phyloP scores from a whole-genome alignment of 768 basidiomycete genomes.

The Plicaturopsis crispa region DNA sequence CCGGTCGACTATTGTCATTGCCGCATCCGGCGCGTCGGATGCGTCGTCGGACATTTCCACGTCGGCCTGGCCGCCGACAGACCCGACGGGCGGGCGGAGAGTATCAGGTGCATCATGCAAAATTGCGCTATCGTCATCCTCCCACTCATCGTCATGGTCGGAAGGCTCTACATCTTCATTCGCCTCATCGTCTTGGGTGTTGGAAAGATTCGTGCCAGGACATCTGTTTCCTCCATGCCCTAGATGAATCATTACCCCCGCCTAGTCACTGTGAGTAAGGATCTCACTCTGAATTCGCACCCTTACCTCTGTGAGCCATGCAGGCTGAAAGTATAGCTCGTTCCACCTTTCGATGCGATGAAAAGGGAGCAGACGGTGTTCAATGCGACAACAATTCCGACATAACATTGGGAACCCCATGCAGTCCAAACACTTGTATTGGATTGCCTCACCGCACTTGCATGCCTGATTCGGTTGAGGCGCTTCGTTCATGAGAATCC shows the following conservation, averaged over 20 bases:
- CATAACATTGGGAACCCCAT: background rate
- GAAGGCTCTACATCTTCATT: background rate
- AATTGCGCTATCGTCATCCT: background rate
- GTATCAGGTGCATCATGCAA: background rate
- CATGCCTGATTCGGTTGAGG: too few relatives aligned
- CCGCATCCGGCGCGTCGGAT: too few relatives aligned
- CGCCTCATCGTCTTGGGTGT: background rate
- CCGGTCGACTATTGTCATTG: background rate
- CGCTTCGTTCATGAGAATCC: too few relatives aligned
- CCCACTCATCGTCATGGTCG: too few relatives aligned
- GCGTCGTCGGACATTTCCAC: too few relatives aligned
- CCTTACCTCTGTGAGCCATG: too few relatives aligned
- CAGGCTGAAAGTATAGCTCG: background rate
- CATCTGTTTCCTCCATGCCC: conserved; percentile 3
- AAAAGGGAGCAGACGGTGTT: conserved; percentile 1
- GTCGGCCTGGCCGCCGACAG: too few relatives aligned
- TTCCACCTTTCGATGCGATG: conserved; percentile 6
- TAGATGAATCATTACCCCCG: conserved; percentile 5
- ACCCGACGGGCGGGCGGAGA: background rate
- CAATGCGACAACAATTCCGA: background rate
- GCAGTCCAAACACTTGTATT: background rate
- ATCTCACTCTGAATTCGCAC: too few relatives aligned
- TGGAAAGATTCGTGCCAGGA: background rate
- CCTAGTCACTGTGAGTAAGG: too few relatives aligned
- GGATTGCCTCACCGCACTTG: too few relatives aligned